Base-by-base conservation (phyloP, 257 asterid genomes). In the Penstemon davidsonii region DNA sequence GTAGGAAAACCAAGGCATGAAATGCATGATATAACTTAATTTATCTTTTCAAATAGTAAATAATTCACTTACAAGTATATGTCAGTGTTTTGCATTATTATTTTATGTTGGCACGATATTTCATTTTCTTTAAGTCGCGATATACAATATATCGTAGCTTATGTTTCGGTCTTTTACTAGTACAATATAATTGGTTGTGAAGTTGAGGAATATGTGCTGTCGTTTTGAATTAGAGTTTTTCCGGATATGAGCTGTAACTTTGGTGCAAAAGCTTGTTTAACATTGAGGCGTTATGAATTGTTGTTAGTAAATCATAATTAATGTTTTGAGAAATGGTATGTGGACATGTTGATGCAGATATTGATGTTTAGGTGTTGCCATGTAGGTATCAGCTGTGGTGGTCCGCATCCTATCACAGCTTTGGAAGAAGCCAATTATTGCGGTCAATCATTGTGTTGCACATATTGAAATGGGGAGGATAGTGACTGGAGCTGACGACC, bases 381-480 rank as follows among this genome's bases (percentile, higher is more conserved):
- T 82, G 66, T 86, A 90, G 93, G 95, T 93, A 36, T 84, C 96
- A 4, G 97, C 97, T 7, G 76, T 90, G 58, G 98, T 90, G 52
- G 80, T 90, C 37, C 95, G 98, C 42, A 64, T 90, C 64, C 82
- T 93, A 7, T 90, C 98, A 46, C 98, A 84, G 70, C 89, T 93
- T 12, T 93, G 99, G 99, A 88, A 84, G 73, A 93, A 87, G 74
- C 97, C 99, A 56, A 88, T 93, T 64, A 79, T 93, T 70, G 97
- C 84, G 18, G 97, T 93, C 5, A 93, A 93, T 72, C 99, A 90
- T 68, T 92, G 98, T 41, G 98, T 91, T 25, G 98, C 98, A 41
- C 98, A 92, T 73, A 87, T 92, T 71, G 98, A 92, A 81, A 92
- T 92, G 98, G 98, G 98, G 18, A 83, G 98, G 67, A 57, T 83